Conservation (phyloP, 75 land plant genomes). For the Picea glauca region DNA sequence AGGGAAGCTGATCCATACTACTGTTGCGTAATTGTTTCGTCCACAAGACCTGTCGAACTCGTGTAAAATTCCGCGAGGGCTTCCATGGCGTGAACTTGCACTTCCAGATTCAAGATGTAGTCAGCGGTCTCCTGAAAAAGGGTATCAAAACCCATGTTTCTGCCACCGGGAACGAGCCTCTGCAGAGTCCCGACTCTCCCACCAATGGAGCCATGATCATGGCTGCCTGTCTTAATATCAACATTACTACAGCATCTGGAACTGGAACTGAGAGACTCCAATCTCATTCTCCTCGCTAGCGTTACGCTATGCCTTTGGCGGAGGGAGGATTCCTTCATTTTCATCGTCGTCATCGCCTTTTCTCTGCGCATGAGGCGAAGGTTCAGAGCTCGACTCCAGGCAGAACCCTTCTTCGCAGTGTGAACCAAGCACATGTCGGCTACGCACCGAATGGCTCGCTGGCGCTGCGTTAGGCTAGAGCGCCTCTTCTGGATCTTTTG, state of each 20-base stretch:
- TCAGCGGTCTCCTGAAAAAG: constrained; percentile 5
- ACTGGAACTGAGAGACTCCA: too few species aligned
- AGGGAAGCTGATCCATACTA: too few species aligned
- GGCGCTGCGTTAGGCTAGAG: neutral
- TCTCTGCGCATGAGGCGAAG: neutral
- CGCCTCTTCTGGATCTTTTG: neutral
- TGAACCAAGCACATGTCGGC: neutral
- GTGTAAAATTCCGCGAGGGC: neutral
- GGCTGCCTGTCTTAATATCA: neutral
- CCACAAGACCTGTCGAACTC: too few species aligned
- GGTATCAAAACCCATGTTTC: neutral
- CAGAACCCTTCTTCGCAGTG: neutral
- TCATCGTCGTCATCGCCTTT: neutral
- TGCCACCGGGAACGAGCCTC: constrained; percentile 5
- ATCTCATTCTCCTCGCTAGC: neutral
- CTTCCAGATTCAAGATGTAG: neutral
- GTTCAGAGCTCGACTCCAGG: constrained; percentile 4
- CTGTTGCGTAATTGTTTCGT: too few species aligned
- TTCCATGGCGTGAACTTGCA: constrained; percentile 5
- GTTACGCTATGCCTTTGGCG: too few species aligned
- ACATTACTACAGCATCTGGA: too few species aligned
- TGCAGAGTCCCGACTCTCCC: neutral
- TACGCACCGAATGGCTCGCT: neutral
- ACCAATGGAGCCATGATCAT: neutral
- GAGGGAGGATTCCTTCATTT: too few species aligned